Evolutionary conservation across 352 stramenopile genomes (phyloP), one percentile per base, ranked within the genome.

Genomic region (Aphanomyces cochlioides): DNA sequence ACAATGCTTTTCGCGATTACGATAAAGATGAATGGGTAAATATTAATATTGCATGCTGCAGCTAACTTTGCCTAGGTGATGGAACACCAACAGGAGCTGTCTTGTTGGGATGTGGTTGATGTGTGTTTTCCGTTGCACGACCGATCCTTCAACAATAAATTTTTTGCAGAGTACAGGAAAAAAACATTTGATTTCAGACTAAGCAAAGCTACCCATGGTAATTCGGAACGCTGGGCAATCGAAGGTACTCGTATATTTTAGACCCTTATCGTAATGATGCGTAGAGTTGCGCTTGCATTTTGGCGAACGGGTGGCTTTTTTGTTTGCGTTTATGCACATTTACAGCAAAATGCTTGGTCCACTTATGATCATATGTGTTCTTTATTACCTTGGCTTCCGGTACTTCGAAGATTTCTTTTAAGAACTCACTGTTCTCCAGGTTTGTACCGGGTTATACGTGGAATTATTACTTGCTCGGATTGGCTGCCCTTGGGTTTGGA

Each of bases 251-350:
- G 36, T 60, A 53, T 36, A 28, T 19, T 28, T 50, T n/a, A 6
- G 61, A 56, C 12, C 21, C 17, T 43, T 54, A 48, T 15, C 21
- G 21, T 53, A 53, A 28, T 66, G 19, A 2, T 50, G 7, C 13
- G 5, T 63, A 70, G 87, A 95, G 60, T 74, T 95, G 12, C 87
- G 87, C 28, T 75, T 95, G 28, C 88, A 95, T 69, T 95, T 95
- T 73, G 88, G 88, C 28, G 86, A 94, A 73, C 88, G 86, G 10
- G 88, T 95, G 19, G 88, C 88, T 36, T 95, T 95, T 68, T 72
- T 94, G 5, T 95, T 95, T 69, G 88, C 88, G 1, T 95, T 94
- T 58, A 95, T 95, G 86, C 85, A 93, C 69, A 92, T 94, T 73
- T 95, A 95, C 77, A 94, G 80, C 53, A 95, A 95, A 77, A 83